These are phyloP conservation scores for Sphenostylis stenocarpa DNA, from an alignment of 306 rosid genomes.

Conservation along the genomic window DNA sequence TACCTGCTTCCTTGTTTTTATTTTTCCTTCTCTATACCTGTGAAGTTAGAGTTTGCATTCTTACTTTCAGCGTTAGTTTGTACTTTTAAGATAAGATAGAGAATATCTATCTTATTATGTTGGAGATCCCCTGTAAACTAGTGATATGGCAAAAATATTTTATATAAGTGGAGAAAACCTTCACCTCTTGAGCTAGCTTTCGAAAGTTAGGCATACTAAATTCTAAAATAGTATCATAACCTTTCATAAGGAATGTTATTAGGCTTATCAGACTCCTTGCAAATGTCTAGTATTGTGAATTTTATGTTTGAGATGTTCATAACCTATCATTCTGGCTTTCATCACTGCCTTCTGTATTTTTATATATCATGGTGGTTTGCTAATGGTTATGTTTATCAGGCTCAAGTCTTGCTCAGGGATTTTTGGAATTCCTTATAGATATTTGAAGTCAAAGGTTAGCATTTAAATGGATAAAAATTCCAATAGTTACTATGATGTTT, in stretches of 20 bases:
- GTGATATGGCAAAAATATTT: neutral
- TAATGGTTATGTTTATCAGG: constrained; percentile 62
- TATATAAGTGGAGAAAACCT: neutral
- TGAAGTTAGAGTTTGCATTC: constrained; percentile 6
- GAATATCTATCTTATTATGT: constrained; percentile 2
- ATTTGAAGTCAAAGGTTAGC: constrained; percentile 65
- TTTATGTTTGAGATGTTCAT: neutral
- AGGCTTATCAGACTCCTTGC: neutral
- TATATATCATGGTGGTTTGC: constrained; percentile 33
- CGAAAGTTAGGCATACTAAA: neutral
- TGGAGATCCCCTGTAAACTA: neutral
- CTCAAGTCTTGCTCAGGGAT: constrained; percentile 43
- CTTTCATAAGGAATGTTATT: neutral
- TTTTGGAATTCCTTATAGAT: constrained; percentile 49
- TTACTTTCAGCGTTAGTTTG: constrained; percentile 16
- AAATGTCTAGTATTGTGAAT: neutral
- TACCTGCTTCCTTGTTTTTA: neutral
- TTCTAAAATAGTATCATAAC: neutral
- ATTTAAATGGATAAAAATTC: constrained; percentile 33
- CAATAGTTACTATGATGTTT: constrained; percentile 19
- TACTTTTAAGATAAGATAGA: constrained; percentile 19
- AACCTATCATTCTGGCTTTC: no score
- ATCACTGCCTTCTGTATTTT: neutral
- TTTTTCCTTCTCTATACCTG: neutral
- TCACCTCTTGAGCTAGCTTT: neutral